Evolutionary conservation across 2,329 filamentous ascomycete species (phyloP).

Genomic region (Beauveria sp.): DNA sequence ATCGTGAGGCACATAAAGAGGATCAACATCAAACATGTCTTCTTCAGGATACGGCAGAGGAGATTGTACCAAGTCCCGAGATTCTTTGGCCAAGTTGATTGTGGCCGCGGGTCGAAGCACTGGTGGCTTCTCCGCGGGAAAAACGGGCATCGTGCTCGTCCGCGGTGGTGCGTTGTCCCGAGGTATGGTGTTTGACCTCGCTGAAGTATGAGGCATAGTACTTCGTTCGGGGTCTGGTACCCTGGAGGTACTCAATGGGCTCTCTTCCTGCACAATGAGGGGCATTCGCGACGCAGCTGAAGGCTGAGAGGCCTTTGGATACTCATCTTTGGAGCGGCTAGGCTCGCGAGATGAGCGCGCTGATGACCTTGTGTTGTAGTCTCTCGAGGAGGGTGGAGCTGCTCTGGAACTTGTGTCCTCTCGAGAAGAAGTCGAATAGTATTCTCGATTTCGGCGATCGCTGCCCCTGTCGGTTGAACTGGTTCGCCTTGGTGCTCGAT

Average conservation of each 20-base stretch:
- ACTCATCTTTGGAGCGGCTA: slow-evolving; percentile 33
- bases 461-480: slow-evolving; percentile 25
- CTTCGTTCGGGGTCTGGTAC: not conserved
- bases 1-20: slow-evolving; percentile 15
- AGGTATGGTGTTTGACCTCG: not conserved
- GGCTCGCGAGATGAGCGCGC: slow-evolving; percentile 21
- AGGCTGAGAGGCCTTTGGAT: slow-evolving; percentile 22
- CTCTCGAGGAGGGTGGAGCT: not conserved
- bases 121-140: slow-evolving; percentile 7
- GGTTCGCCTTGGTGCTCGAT: slow-evolving; percentile 20
- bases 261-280: slow-evolving; percentile 28
- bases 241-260: slow-evolving; percentile 10
- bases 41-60: slow-evolving; percentile 33
- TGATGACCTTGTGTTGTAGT: slow-evolving; percentile 12
- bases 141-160: slow-evolving; percentile 4
- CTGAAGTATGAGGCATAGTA: not conserved
- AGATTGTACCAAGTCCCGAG: slow-evolving; percentile 10
- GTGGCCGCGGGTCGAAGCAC: not conserved
- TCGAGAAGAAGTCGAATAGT: slow-evolving; percentile 17
- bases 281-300: slow-evolving; percentile 27
- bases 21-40: slow-evolving; percentile 18
- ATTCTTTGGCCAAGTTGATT: not conserved
- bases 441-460: slow-evolving; percentile 21
- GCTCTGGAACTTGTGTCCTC: not conserved
- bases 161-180: slow-evolving; percentile 1